Evolutionary conservation across 192 early-diverging fungal species (phyloP), one percentile per base, ranked within the genome.

Genomic region (Umbelopsis ramanniana): DNA sequence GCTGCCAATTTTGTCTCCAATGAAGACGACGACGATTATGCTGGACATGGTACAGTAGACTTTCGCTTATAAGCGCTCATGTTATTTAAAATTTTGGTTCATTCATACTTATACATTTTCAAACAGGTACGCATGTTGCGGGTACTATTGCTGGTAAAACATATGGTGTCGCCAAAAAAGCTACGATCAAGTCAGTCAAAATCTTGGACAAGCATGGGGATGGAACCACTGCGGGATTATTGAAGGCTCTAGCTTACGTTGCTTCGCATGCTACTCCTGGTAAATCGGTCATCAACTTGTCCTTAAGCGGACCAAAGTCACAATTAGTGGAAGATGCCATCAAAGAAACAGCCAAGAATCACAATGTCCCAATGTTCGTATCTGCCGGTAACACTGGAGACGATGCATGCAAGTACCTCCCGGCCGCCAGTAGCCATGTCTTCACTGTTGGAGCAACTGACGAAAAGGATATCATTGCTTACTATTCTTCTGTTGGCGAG

Each of bases 91-190:
- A 52, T 33, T 66, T 40, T 21, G 23, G 40, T 8, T 66, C 66
- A 45, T 53, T 23, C 24, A 24, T 29, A 29, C n/a, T n/a, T 29
- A 29, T 29, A 29, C 3, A 17, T 24, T 26, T 48, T 4, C 37
- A 21, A 17, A 53, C 52, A 71, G 70, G 75, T 14, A 79, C 74
- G 1, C 73, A 79, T 23, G 73, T 75, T 19, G 71, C 74, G 22
- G 70, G 74, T 23, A 76, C 75, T 21, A 63, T 76, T 46, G 66
- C 38, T 17, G 79, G 79, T 33, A 79, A 70, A 23, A 83, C 71
- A 21, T 91, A 84, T 73, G 91, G 91, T 67, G 87, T 92, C 47
- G 91, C 91, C 50, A 92, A 89, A 71, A 77, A 80, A 47, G 91
- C 79, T 14, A 81, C 50, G 14, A 35, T 92, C 35, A 76, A 87